Percentiles rank a stretch among this genome's conserved stretches.
Evolutionary conservation across 129 eudicot species (phyloP).

Genomic region (Smallanthus sonchifolius): DNA sequence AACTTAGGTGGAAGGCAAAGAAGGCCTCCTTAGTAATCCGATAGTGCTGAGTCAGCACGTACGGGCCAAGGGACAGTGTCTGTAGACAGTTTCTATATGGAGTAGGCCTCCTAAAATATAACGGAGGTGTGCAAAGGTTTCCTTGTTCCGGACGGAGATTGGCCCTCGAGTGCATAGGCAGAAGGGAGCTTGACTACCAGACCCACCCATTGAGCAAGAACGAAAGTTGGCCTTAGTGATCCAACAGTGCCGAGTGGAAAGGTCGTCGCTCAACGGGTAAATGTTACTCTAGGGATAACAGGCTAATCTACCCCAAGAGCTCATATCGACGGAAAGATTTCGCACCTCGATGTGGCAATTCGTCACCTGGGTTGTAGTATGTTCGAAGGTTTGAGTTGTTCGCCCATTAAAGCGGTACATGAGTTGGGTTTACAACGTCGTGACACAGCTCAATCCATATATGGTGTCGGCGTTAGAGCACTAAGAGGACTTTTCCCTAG

Average conservation of each 20-base stretch:
- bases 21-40: too few species aligned
- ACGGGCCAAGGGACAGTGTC: too few species aligned
- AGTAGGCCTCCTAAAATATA: too few species aligned
- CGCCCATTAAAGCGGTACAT: neutral
- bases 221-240: neutral
- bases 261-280: too few species aligned
- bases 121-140: too few species aligned
- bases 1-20: too few species aligned
- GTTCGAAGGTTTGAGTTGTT: neutral
- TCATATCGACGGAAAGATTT: neutral
- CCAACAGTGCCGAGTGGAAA: neutral
- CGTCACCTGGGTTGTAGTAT: too few species aligned
- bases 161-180: constrained; percentile 4
- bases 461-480: neutral
- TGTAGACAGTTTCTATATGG: too few species aligned
- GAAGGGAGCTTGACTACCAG: neutral
- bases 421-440: neutral
- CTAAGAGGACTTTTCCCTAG: neutral
- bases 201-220: neutral
- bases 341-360: neutral
- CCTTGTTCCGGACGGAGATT: neutral
- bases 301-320: too few species aligned
- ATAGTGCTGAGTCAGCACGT: too few species aligned
- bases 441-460: neutral
- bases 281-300: too few species aligned